Percentiles rank a stretch among this genome's conserved stretches.
These are phyloP conservation scores for Fomitiporia mediterranea DNA, from an alignment of 1,284 basidiomycete species.

Conservation along the genomic window DNA sequence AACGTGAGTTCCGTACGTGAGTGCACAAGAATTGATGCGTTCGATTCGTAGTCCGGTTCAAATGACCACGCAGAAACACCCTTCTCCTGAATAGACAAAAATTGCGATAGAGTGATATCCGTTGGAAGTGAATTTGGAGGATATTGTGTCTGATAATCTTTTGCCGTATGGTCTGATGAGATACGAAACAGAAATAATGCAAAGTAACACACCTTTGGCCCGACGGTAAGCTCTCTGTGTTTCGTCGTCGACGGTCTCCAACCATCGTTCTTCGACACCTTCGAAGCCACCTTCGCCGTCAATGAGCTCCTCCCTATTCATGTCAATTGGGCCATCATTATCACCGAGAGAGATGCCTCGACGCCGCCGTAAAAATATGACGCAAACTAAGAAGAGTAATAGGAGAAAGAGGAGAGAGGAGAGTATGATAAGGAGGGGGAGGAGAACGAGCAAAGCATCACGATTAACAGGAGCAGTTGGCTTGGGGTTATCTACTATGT, in stretches of 20 bases:
- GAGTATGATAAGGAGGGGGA: constrained; percentile 89
- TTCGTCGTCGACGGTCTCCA: constrained; percentile 74
- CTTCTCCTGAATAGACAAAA: constrained; percentile 96
- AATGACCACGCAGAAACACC: constrained; percentile 97
- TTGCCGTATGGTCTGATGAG: constrained; percentile 12
- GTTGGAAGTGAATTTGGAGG: constrained; percentile 90
- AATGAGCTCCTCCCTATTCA: constrained; percentile 85
- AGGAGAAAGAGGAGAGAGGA: constrained; percentile 91
- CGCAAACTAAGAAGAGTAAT: constrained; percentile 82
- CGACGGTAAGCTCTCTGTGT: constrained; percentile 73
- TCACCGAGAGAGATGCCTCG: constrained; percentile 82
- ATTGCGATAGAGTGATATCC: constrained; percentile 95
- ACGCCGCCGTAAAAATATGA: constrained; percentile 77
- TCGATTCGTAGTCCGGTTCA: constrained; percentile 93
- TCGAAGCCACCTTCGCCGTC: constrained; percentile 91
- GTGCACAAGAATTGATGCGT: constrained; percentile 87
- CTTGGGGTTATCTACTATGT: constrained; percentile 17
- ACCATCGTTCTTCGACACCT: constrained; percentile 88
- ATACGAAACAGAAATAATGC: constrained; percentile 14
- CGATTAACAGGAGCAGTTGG: constrained; percentile 15
- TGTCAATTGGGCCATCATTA: constrained; percentile 88
- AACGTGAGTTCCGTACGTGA: constrained; percentile 94
- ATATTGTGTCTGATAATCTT: constrained; percentile 89
- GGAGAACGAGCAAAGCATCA: constrained; percentile 74
- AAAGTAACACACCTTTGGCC: constrained; percentile 70